A percentile compares a stretch with the other conserved stretches of the same genome.
Evolutionary conservation across 1,284 basidiomycete genomes (phyloP).

Genomic region (Pholiota adiposa): DNA sequence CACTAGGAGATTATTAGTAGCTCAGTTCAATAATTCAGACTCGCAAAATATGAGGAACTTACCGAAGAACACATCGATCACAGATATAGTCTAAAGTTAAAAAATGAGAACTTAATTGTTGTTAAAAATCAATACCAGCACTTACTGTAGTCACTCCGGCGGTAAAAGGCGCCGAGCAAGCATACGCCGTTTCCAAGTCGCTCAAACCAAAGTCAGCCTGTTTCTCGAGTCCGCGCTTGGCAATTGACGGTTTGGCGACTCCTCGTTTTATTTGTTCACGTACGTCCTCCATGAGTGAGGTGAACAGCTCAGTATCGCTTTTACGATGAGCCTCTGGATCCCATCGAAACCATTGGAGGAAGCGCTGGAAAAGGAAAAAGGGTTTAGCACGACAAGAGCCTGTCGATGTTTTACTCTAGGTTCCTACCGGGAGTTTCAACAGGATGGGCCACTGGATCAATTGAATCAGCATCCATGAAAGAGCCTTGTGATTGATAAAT

Average conservation of each 20-base stretch:
- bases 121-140: background rate
- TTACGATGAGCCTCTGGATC: constrained; percentile 30
- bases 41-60: constrained; percentile 1
- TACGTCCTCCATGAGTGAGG: constrained; percentile 29
- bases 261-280: constrained; percentile 26
- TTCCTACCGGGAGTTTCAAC: constrained; percentile 31
- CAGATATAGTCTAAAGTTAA: constrained; percentile 19
- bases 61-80: constrained; percentile 29
- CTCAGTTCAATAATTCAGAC: background rate
- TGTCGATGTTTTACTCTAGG: too few relatives aligned
- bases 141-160: constrained; percentile 35
- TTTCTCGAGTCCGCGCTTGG: constrained; percentile 29
- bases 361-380: constrained; percentile 20
- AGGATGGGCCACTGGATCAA: constrained; percentile 30
- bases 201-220: constrained; percentile 30
- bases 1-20: constrained; percentile 19
- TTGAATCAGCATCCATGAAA: background rate
- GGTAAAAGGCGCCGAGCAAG: constrained; percentile 33
- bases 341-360: constrained; percentile 36
- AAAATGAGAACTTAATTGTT: background rate
- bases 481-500: too few relatives aligned
- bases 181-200: constrained; percentile 35
- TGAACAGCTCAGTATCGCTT: constrained; percentile 27
- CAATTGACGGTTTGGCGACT: constrained; percentile 28
- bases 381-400: too few relatives aligned